Conservation (phyloP, 2,329 filamentous ascomycete genomes). For the Penicillium corylophilum region DNA sequence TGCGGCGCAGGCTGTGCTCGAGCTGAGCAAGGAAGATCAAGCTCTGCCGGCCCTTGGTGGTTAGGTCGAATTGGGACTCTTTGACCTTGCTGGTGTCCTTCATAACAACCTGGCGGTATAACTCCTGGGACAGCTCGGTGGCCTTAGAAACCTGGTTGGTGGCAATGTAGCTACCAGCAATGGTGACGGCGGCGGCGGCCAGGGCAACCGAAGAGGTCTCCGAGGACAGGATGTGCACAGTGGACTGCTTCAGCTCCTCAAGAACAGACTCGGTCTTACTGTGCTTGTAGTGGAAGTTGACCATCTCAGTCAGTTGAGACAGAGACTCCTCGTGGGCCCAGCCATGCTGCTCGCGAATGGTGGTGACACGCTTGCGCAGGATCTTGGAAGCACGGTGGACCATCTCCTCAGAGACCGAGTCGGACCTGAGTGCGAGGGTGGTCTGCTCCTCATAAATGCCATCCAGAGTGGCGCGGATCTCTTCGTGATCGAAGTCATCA, state of each 20-base stretch:
- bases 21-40: constrained; percentile 49
- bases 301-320: constrained; percentile 37
- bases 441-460: constrained; percentile 41
- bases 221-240: constrained; percentile 33
- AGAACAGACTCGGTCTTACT: constrained; percentile 32
- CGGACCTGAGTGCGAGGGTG: constrained; percentile 19
- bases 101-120: constrained; percentile 41
- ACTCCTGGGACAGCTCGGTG: constrained; percentile 35
- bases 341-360: constrained; percentile 33
- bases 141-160: constrained; percentile 35
- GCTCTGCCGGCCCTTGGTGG: constrained; percentile 34
- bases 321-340: constrained; percentile 44
- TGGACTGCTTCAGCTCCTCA: constrained; percentile 35
- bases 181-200: constrained; percentile 35
- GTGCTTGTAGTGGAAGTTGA: constrained; percentile 36
- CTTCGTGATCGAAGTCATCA: constrained; percentile 32
- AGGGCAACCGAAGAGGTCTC: constrained; percentile 32
- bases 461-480: constrained; percentile 37
- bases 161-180: constrained; percentile 39
- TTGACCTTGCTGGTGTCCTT: constrained; percentile 35
- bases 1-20: constrained; percentile 40
- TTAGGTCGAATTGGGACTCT: constrained; percentile 32
- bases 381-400: constrained; percentile 32
- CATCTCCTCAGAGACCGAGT: constrained; percentile 29
- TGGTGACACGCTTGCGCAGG: constrained; percentile 30